Evolutionary conservation across 2,329 filamentous ascomycete genomes (phyloP).

Genomic region (Diplodia corticola): DNA sequence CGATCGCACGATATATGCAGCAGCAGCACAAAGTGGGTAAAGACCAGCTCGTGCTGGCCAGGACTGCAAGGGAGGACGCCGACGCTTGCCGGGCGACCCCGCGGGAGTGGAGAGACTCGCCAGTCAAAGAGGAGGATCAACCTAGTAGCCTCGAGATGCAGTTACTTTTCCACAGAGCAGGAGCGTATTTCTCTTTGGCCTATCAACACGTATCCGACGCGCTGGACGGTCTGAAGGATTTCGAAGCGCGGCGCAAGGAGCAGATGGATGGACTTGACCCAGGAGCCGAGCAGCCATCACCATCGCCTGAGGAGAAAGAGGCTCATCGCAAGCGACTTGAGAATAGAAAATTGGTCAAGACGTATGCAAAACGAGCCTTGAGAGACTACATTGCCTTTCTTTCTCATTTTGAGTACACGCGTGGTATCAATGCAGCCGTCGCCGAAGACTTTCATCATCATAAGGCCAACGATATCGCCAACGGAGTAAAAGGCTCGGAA

Average conservation of each 20-base stretch:
- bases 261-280: slow-evolving; percentile 29
- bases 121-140: slow-evolving; percentile 62
- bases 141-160: slow-evolving; percentile 75
- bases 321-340: slow-evolving; percentile 54
- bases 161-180: slow-evolving; percentile 73
- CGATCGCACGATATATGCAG: slow-evolving; percentile 54
- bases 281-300: slow-evolving; percentile 34
- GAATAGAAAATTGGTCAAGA: slow-evolving; percentile 68
- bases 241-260: slow-evolving; percentile 34
- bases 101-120: slow-evolving; percentile 36
- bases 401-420: slow-evolving; percentile 75
- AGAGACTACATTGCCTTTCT: slow-evolving; percentile 74
- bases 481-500: not conserved
- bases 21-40: slow-evolving; percentile 53
- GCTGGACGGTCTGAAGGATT: slow-evolving; percentile 50
- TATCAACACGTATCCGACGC: slow-evolving; percentile 63
- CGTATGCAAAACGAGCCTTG: slow-evolving; percentile 72
- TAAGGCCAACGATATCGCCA: slow-evolving; percentile 59
- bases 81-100: slow-evolving; percentile 31
- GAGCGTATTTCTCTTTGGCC: slow-evolving; percentile 70
- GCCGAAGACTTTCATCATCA: slow-evolving; percentile 58
- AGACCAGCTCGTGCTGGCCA: slow-evolving; percentile 56
- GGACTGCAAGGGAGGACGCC: slow-evolving; percentile 41
- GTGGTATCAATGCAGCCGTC: slow-evolving; percentile 62
- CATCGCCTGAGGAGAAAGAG: slow-evolving; percentile 50